Evolutionary conservation across 495 filamentous ascomycete species (phyloP).

Genomic region (Lasiosphaeris hirsuta): DNA sequence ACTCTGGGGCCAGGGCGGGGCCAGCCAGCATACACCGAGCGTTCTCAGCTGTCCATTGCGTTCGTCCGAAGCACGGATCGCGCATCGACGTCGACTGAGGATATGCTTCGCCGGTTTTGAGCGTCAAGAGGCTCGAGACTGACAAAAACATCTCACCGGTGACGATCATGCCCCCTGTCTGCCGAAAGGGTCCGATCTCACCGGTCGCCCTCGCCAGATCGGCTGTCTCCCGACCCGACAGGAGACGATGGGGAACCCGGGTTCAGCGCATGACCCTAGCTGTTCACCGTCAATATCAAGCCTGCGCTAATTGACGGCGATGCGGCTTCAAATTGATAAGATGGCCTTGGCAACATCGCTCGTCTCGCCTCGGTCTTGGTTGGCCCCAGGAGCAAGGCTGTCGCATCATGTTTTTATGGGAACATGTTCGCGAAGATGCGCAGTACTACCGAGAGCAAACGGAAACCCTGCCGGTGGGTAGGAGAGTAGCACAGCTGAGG

Average conservation of each 20-base stretch:
- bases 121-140: neutral
- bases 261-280: neutral
- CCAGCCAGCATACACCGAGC: neutral
- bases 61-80: constrained; percentile 1
- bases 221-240: constrained; percentile 18
- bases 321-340: constrained; percentile 2
- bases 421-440: too few species aligned
- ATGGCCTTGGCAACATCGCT: constrained; percentile 5
- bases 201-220: constrained; percentile 16
- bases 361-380: neutral
- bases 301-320: neutral
- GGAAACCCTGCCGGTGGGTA: too few species aligned
- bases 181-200: constrained; percentile 15
- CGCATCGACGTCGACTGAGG: too few species aligned
- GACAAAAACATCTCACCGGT: constrained; percentile 9
- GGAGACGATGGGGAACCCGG: neutral
- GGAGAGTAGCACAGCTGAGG: too few species aligned
- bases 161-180: constrained; percentile 14
- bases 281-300: neutral
- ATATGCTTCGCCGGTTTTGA: too few species aligned
- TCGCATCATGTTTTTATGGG: neutral
- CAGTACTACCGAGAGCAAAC: too few species aligned
- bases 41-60: neutral
- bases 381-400: neutral
- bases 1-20: neutral